These are phyloP conservation scores for Neurospora sp. DNA, from an alignment of 495 filamentous ascomycete genomes.

Conservation along the genomic window DNA sequence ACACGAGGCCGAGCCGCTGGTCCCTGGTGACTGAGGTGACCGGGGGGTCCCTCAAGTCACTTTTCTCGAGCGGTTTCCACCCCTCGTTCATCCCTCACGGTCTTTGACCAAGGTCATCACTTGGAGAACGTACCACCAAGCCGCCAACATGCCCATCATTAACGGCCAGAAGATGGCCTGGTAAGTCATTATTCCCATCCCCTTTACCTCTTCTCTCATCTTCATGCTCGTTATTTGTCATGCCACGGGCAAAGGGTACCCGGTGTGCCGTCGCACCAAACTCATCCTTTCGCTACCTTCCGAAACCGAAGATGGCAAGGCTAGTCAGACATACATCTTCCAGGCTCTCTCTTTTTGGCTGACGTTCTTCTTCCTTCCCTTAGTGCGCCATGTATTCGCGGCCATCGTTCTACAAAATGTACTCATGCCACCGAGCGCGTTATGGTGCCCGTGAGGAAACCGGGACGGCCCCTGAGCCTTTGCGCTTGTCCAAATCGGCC, in stretches of 20 bases:
- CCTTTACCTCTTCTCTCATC: slow-evolving; percentile 4
- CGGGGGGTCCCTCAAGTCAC: neutral
- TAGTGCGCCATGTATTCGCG: slow-evolving; percentile 76
- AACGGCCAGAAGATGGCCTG: slow-evolving; percentile 51
- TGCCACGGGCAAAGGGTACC: neutral
- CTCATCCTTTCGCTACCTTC: neutral
- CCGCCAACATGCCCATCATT: slow-evolving; percentile 41
- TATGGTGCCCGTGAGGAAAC: slow-evolving; percentile 71
- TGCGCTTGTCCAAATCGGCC: slow-evolving; percentile 53
- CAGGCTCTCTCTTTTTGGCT: slow-evolving; percentile 9
- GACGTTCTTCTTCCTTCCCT: slow-evolving; percentile 6
- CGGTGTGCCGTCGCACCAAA: neutral
- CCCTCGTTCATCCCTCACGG: neutral
- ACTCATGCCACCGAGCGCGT: slow-evolving; percentile 60
- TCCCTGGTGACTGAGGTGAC: neutral
- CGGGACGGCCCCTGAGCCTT: slow-evolving; percentile 64
- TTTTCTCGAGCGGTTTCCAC: neutral
- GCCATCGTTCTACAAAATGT: slow-evolving; percentile 79
- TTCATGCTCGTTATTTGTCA: neutral
- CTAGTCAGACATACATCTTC: neutral
- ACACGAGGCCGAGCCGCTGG: neutral
- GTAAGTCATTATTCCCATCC: slow-evolving; percentile 26
- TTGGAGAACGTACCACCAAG: neutral
- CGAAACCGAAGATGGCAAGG: neutral
- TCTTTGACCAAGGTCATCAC: neutral